Evolutionary conservation across 257 asterid species (phyloP), one percentile per base, ranked within the genome.

Genomic region (Ballota nigra): DNA sequence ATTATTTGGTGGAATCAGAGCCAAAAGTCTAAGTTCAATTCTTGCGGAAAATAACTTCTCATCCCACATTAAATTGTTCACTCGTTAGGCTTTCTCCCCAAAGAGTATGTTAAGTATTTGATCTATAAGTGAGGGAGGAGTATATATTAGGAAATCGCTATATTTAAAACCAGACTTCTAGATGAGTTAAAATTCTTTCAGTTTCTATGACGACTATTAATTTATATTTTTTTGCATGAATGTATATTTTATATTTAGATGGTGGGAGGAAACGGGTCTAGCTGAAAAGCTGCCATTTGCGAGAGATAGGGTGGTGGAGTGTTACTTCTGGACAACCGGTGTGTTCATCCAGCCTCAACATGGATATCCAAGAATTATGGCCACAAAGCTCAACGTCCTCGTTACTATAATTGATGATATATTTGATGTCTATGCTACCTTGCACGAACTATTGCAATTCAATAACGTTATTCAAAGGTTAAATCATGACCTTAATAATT

Each of bases 221-320:
- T 41, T 41, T 41, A 8, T n/a, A 20, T 9, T 23, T 22, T 19
- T 5, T 5, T 33, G 8, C 38, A 33, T 33, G 38, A 8, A 4
- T 33, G 6, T 33, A 26, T 26, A 26, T 33, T 19, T 53, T 6
- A 2, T 52, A 4, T 11, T 4, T 52, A 80, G 91, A 72, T 84
- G 91, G 91, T 86, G 91, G 89, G 65, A 72, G 23, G 26, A 70
- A 16, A 78, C 81, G 1, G 0, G 72, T 16, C 51, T 86, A 2
- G 73, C 77, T 12, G 77, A 83, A 4, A 74, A 68, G 55, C 55
- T 84, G 56, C 79, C 81, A 5, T 84, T 86, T 74, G 86, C 78
- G 0, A 75, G 89, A 80, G 86, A 86, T 71, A 82, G 89, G n/a
- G 12, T 80, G 26, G 85, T 82, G 75, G 89, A 86, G 74, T 47